phyloP scores from a whole-genome alignment of 2,329 filamentous ascomycete genomes.

The Aspergillus transmontanensis region DNA sequence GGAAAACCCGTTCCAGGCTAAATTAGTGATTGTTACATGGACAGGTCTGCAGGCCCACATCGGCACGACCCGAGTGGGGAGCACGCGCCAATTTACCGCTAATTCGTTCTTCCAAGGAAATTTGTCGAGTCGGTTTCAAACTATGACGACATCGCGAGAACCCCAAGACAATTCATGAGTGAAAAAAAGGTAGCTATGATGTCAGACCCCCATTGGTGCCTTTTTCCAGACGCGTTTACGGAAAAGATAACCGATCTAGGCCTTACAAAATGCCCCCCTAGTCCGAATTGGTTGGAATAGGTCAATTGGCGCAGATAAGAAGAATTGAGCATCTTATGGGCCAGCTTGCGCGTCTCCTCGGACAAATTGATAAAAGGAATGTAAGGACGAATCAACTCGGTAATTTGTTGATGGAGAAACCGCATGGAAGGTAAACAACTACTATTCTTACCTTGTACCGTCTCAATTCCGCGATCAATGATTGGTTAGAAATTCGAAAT shows the following conservation, averaged over 20 bases:
- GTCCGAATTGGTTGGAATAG: background rate
- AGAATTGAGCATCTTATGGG: background rate
- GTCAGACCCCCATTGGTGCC: background rate
- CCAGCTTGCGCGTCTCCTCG: background rate
- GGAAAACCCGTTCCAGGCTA: background rate
- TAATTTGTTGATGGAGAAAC: background rate
- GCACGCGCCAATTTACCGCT: background rate
- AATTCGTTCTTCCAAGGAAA: constrained; percentile 8
- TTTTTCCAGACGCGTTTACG: background rate
- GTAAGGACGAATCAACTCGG: background rate
- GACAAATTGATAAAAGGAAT: background rate
- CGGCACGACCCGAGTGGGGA: constrained; percentile 25
- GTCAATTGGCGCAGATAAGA: background rate
- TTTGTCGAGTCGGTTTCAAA: background rate
- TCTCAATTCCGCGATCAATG: background rate
- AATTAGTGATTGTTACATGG: constrained; percentile 4
- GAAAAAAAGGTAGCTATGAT: background rate
- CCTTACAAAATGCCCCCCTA: background rate
- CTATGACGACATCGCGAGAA: constrained; percentile 7
- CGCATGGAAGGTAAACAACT: background rate
- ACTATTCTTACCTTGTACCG: background rate
- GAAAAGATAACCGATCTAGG: background rate
- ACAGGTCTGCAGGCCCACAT: constrained; percentile 11
- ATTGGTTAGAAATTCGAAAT: background rate
- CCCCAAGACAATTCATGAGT: background rate